These are phyloP conservation scores for Cardiospermum halicacabum DNA, from an alignment of 345 rosid species.

Conservation along the genomic window DNA sequence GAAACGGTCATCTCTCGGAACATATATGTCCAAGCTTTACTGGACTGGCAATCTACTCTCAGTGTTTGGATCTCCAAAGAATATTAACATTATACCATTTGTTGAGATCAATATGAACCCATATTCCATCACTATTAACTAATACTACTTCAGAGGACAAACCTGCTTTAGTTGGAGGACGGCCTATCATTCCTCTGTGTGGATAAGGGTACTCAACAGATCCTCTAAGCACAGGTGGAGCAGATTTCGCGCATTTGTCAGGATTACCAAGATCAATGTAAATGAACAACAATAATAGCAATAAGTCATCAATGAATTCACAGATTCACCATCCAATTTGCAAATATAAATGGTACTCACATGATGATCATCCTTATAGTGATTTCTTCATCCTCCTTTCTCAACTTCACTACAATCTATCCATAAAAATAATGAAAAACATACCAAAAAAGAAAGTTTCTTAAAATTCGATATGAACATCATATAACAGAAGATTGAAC, in stretches of 20 bases:
- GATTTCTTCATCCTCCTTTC: slow-evolving; percentile 11
- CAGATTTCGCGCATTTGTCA: slow-evolving; percentile 29
- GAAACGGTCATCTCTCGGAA: slow-evolving; percentile 84
- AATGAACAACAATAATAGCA: slow-evolving; percentile 1
- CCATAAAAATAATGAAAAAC: slow-evolving; percentile 5
- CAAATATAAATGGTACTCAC: background rate
- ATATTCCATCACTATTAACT: too few relatives aligned
- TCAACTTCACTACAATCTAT: slow-evolving; percentile 32
- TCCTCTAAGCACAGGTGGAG: slow-evolving; percentile 81
- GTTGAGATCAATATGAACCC: too few relatives aligned
- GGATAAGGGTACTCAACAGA: slow-evolving; percentile 69
- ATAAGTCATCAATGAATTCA: slow-evolving; percentile 2
- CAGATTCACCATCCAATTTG: background rate
- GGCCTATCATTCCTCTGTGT: slow-evolving; percentile 78
- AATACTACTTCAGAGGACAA: background rate
- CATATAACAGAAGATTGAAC: background rate
- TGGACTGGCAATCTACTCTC: slow-evolving; percentile 54
- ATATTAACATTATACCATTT: too few relatives aligned
- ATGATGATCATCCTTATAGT: slow-evolving; percentile 17
- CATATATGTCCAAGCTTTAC: slow-evolving; percentile 44
- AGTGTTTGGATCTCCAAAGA: slow-evolving; percentile 42
- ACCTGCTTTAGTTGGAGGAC: slow-evolving; percentile 47
- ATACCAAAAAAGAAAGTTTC: background rate
- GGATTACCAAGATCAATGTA: slow-evolving; percentile 79
- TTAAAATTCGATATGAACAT: background rate